phyloP scores from a whole-genome alignment of 2,329 filamentous ascomycete species.

The Epicoccum sorghinum region DNA sequence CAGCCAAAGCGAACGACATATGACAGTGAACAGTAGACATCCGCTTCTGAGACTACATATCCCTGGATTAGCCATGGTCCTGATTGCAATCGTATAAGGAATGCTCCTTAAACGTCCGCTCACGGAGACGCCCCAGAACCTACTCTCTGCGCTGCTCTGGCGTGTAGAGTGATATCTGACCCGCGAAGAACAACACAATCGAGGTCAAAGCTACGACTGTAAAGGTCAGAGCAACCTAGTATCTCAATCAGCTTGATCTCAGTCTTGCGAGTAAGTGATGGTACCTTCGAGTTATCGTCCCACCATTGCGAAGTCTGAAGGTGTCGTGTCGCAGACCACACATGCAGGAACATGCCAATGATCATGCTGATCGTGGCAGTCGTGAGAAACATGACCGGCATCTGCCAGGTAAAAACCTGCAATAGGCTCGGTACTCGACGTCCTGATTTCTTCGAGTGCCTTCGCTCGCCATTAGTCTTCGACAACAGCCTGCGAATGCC shows the following conservation, averaged over 20 bases:
- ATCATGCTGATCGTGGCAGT: constrained; percentile 47
- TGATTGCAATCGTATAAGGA: too few relatives aligned
- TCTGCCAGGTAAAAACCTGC: constrained; percentile 48
- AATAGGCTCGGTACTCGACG: constrained; percentile 29
- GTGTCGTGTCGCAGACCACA: constrained; percentile 44
- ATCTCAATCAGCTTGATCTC: neutral
- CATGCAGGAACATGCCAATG: constrained; percentile 47
- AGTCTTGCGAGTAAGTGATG: neutral
- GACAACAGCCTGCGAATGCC: constrained; percentile 47
- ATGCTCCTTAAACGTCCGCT: too few relatives aligned
- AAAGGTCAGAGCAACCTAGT: constrained; percentile 30
- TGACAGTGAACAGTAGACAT: too few relatives aligned
- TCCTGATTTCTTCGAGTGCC: constrained; percentile 19
- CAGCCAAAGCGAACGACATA: too few relatives aligned
- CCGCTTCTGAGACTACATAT: too few relatives aligned
- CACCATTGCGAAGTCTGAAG: constrained; percentile 32
- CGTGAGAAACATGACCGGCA: constrained; percentile 47
- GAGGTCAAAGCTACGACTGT: constrained; percentile 23
- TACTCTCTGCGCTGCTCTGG: constrained; percentile 14
- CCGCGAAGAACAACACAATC: constrained; percentile 27
- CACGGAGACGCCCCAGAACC: too few relatives aligned
- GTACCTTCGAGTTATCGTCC: constrained; percentile 40
- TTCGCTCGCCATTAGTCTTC: constrained; percentile 30
- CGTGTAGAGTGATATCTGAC: constrained; percentile 29
- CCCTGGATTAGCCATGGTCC: too few relatives aligned